Evolutionary conservation across 2,329 filamentous ascomycete genomes (phyloP).

Genomic region (Setomelanomma holmii): DNA sequence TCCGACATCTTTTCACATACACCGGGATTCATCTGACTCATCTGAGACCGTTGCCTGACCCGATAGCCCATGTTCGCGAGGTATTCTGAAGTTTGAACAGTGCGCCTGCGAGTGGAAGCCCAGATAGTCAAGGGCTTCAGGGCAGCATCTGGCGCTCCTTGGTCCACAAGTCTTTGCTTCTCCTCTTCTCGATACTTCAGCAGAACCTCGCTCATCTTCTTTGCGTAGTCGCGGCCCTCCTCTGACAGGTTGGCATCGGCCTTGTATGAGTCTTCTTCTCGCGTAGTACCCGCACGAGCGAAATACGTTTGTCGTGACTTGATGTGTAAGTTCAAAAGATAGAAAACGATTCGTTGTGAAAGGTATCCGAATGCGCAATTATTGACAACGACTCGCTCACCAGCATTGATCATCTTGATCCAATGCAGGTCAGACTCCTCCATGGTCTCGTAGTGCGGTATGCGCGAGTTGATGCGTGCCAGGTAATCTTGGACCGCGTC

Average conservation of each 20-base stretch:
- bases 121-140: conserved; percentile 86
- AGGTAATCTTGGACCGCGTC: conserved; percentile 94
- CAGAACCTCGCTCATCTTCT: conserved; percentile 73
- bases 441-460: conserved; percentile 97
- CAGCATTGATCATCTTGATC: conserved; percentile 99
- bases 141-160: conserved; percentile 71
- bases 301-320: conserved; percentile 95
- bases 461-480: conserved; percentile 85
- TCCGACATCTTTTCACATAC: conserved; percentile 95
- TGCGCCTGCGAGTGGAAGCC: conserved; percentile 91
- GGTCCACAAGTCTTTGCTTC: conserved; percentile 70
- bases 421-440: conserved; percentile 92
- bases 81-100: conserved; percentile 85
- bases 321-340: conserved; percentile 96
- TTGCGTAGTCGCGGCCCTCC: conserved; percentile 80
- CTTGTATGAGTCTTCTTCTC: conserved; percentile 91
- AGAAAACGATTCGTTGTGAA: conserved; percentile 97
- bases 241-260: conserved; percentile 84
- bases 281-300: conserved; percentile 81
- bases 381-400: conserved; percentile 91
- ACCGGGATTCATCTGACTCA: conserved; percentile 96
- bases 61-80: conserved; percentile 82
- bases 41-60: conserved; percentile 89
- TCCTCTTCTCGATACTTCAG: conserved; percentile 85
- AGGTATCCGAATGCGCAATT: conserved; percentile 97